Percentiles rank a stretch among this genome's conserved stretches.
phyloP scores from a whole-genome alignment of 176 grass and related monocot genomes.

The Secale cereale region DNA sequence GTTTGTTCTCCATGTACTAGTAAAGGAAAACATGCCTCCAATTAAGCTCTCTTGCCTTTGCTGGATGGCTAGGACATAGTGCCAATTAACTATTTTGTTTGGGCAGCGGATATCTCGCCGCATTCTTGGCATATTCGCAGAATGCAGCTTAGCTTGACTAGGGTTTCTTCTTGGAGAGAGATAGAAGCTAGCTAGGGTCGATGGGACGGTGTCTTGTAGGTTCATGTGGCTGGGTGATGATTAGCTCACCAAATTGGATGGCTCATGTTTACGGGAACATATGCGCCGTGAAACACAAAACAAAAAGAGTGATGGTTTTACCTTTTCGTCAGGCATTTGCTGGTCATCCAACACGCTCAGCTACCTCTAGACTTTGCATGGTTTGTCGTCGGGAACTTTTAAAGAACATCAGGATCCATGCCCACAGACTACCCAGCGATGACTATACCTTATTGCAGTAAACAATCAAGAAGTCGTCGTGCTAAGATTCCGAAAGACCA shows the following conservation, averaged over 20 bases:
- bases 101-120: background rate
- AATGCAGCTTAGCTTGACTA: background rate
- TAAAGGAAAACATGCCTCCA: background rate
- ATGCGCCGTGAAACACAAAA: constrained; percentile 4
- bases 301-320: background rate
- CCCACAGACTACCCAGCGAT: no score
- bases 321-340: background rate
- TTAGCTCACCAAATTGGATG: constrained; percentile 30
- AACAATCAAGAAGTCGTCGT: fast-evolving
- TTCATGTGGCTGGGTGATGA: background rate
- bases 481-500: no score
- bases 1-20: background rate
- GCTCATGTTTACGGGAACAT: constrained; percentile 32
- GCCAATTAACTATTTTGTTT: background rate
- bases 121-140: constrained; percentile 27
- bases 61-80: background rate
- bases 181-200: background rate
- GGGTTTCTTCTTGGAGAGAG: background rate
- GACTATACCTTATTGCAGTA: no score
- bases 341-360: background rate
- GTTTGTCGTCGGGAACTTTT: no score
- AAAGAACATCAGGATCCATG: no score
- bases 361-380: background rate
- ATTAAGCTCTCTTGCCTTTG: background rate
- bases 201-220: background rate